These are phyloP conservation scores for Tolypocladium cylindrosporum DNA, from an alignment of 2,329 filamentous ascomycete genomes.

Conservation along the genomic window DNA sequence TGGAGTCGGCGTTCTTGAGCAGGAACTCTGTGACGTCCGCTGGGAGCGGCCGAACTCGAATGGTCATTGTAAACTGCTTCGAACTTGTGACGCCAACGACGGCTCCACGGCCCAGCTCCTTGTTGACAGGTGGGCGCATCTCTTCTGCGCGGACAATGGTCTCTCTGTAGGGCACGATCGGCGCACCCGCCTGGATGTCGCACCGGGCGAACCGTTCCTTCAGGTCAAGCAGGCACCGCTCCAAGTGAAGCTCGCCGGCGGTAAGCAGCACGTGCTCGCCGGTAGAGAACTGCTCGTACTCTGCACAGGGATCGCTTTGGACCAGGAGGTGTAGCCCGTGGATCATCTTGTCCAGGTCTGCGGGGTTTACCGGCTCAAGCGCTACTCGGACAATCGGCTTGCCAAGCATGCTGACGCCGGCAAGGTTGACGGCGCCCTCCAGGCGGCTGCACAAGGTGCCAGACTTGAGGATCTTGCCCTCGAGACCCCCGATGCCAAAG, in stretches of 20 bases:
- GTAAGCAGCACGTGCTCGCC: conserved; percentile 94
- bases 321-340: conserved; percentile 76
- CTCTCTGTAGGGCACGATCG: conserved; percentile 93
- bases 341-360: conserved; percentile 92
- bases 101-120: conserved; percentile 75
- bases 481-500: conserved; percentile 87
- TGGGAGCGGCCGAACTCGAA: conserved; percentile 74
- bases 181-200: conserved; percentile 86
- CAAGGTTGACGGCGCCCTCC: conserved; percentile 80
- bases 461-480: conserved; percentile 89
- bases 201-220: conserved; percentile 87
- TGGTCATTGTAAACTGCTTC: conserved; percentile 69
- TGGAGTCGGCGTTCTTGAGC: conserved; percentile 64
- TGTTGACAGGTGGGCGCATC: conserved; percentile 82
- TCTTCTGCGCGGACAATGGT: conserved; percentile 81
- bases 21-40: conserved; percentile 74
- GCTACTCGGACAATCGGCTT: conserved; percentile 93
- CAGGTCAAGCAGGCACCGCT: conserved; percentile 87
- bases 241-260: conserved; percentile 87
- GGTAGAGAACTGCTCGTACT: conserved; percentile 86
- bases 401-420: conserved; percentile 68
- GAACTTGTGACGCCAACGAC: conserved; percentile 69
- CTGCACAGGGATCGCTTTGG: conserved; percentile 89
- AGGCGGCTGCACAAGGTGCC: conserved; percentile 85
- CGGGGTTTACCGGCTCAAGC: conserved; percentile 84